Percentiles rank a stretch among this genome's conserved stretches.
Evolutionary conservation across 805 yeast species (phyloP).

Genomic region (Scheffersomyces spartinae): DNA sequence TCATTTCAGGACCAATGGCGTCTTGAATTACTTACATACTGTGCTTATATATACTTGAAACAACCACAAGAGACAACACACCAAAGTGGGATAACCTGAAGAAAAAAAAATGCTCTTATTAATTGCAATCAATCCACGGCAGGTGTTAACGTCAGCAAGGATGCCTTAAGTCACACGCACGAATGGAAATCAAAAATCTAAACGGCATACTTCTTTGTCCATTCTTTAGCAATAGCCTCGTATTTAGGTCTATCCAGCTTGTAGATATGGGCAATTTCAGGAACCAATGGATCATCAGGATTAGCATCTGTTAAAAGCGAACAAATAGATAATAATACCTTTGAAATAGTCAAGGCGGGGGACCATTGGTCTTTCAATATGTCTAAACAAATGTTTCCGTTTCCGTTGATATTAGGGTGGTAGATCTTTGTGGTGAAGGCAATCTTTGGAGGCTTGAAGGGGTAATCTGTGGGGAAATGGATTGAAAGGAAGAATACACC

Average conservation of each 20-base stretch:
- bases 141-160: constrained; percentile 8
- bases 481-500: constrained; percentile 95
- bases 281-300: constrained; percentile 98
- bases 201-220: constrained; percentile 98
- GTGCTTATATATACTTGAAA: too few relatives aligned
- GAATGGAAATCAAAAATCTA: too few relatives aligned
- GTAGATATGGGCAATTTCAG: constrained; percentile 94
- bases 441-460: constrained; percentile 93
- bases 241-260: constrained; percentile 89
- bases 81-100: neutral
- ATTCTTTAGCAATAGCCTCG: constrained; percentile 94
- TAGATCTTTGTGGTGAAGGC: constrained; percentile 89
- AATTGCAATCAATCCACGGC: constrained; percentile 5
- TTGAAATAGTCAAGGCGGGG: constrained; percentile 93
- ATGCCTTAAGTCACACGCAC: constrained; percentile 1
- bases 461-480: constrained; percentile 98
- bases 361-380: constrained; percentile 98
- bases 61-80: neutral
- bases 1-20: too few relatives aligned
- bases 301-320: constrained; percentile 95
- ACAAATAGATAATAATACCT: constrained; percentile 88
- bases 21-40: too few relatives aligned
- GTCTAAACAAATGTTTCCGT: constrained; percentile 94
- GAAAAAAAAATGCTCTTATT: neutral
- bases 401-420: constrained; percentile 93